Base-by-base conservation (phyloP, 495 filamentous ascomycete species). In the Hypoxylon cercidicola region DNA sequence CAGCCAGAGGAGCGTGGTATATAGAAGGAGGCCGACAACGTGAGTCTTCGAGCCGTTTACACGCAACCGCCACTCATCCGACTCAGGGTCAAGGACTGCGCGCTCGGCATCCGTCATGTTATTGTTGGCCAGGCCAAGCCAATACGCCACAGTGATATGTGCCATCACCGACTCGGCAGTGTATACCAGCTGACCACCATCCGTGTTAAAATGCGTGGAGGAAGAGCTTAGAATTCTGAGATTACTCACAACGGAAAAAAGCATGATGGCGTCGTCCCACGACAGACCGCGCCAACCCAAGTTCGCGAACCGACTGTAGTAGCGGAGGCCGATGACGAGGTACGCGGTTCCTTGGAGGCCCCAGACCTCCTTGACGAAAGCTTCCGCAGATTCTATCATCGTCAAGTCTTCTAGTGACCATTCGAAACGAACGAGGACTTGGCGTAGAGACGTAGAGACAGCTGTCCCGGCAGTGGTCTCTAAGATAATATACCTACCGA, bases 31-130 rank as follows among this genome's bases (percentile, higher is more conserved):
- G 0, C 85, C 85, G 28, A 74, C 58, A 4, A 88, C 77, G 50
- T 87, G 84, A 0, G 79, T 79, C 63, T 87, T 87, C 13, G 82
- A 85, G 0, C 85, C 85, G 8, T 79, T 79, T 0, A 86, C 83
- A 12, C 85, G 79, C 28, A 80, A 55, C 4, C 47, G 49, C 54
- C 82, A 83, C 61, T 87, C 84, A 28, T 68, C 35, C 0, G 79
- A 78, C 2, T 64, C 19, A 1, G 69, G 71, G 8, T 77, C 70
- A 0, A 88, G 72, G 4, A 69, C 52, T 3, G 58, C 66, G 21
- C 85, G 77, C 37, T 85, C 66, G 11, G 74, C 74, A 16, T 80
- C 77, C 1, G 82, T 85, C 79, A 88, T 85, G 35, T 76, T 60
- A 58, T 83, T 87, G 55, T 87, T 88, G 28, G 84, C 82, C 7